phyloP scores from a whole-genome alignment of 805 yeast species.

The Candida maltosa region DNA sequence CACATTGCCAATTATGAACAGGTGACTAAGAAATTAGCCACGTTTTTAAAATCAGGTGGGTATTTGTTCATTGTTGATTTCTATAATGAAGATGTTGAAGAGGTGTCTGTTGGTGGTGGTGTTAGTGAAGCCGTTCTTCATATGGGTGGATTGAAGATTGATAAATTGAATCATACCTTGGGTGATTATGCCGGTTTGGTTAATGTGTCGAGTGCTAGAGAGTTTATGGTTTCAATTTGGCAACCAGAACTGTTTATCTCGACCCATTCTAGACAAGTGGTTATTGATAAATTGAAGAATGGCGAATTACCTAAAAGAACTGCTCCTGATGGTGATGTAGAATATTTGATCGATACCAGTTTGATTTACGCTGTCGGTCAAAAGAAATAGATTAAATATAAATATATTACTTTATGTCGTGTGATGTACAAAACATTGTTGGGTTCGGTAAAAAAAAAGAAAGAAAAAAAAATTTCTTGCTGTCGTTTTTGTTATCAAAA shows the following conservation, averaged over 20 bases:
- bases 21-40: slow-evolving; percentile 26
- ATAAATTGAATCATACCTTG: slow-evolving; percentile 19
- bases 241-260: slow-evolving; percentile 19
- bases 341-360: slow-evolving; percentile 15
- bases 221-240: slow-evolving; percentile 19
- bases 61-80: slow-evolving; percentile 35
- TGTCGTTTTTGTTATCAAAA: no score
- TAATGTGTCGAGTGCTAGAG: slow-evolving; percentile 20
- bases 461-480: neutral
- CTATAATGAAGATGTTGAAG: slow-evolving; percentile 32
- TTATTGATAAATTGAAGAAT: slow-evolving; percentile 10
- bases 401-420: neutral
- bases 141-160: slow-evolving; percentile 31
- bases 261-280: slow-evolving; percentile 17
- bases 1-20: slow-evolving; percentile 31
- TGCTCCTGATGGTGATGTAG: slow-evolving; percentile 7
- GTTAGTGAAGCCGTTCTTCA: slow-evolving; percentile 18
- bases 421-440: neutral
- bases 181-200: slow-evolving; percentile 16
- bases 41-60: slow-evolving; percentile 33
- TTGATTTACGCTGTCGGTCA: slow-evolving; percentile 29
- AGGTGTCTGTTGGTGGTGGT: slow-evolving; percentile 2
- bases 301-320: slow-evolving; percentile 14
- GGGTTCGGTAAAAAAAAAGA: neutral
- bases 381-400: slow-evolving; percentile 7